Conservation (phyloP, 1,284 basidiomycete species). For the Neolentinus lepideus region DNA sequence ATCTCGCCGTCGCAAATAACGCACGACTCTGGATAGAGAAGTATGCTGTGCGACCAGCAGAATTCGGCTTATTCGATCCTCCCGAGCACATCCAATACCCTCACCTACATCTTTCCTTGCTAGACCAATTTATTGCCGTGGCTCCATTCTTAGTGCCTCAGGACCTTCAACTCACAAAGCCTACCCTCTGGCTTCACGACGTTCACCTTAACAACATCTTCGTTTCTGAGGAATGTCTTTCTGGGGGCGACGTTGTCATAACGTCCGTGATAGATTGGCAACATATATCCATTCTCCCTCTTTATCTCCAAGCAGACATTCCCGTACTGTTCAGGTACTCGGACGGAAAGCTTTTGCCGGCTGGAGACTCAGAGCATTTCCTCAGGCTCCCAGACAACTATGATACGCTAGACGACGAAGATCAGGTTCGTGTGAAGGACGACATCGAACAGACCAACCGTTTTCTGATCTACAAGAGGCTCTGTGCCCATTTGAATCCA, state of each 20-base stretch:
- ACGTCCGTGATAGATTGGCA: background rate
- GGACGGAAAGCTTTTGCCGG: background rate
- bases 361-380: background rate
- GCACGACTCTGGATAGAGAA: background rate
- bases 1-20: background rate
- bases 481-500: background rate
- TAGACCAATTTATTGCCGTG: background rate
- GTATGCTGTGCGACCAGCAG: background rate
- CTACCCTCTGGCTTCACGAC: background rate
- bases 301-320: background rate
- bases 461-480: background rate
- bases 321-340: background rate
- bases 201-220: background rate
- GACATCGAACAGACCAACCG: background rate
- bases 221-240: background rate
- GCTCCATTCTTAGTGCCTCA: background rate
- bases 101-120: background rate
- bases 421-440: background rate
- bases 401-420: background rate
- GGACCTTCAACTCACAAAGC: background rate
- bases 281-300: background rate
- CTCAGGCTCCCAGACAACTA: background rate
- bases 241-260: background rate
- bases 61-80: background rate
- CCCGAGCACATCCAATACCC: background rate